Evolutionary conservation across 106 monocot species (phyloP).

Genomic region (Hemerocallis citrina): DNA sequence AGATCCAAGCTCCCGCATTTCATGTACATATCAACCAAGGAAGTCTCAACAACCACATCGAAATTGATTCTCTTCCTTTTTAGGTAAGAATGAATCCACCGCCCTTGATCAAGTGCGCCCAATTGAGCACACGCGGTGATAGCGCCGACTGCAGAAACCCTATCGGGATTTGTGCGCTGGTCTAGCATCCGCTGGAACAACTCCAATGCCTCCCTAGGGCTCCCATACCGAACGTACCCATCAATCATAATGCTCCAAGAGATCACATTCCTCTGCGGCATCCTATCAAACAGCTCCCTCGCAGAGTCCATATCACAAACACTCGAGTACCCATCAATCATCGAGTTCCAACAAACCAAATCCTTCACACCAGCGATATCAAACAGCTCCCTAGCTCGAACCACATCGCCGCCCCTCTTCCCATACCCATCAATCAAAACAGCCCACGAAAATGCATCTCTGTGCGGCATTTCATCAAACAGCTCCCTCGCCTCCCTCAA

Average conservation of each 20-base stretch:
- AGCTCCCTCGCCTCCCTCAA: slow-evolving; percentile 28
- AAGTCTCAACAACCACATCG: slow-evolving; percentile 32
- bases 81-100: slow-evolving; percentile 48
- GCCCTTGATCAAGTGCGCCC: slow-evolving; percentile 48
- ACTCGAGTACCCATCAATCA: slow-evolving; percentile 34
- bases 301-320: slow-evolving; percentile 23
- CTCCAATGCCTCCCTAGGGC: slow-evolving; percentile 29
- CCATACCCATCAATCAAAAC: slow-evolving; percentile 49
- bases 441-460: slow-evolving; percentile 45
- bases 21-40: slow-evolving; percentile 67
- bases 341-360: slow-evolving; percentile 53
- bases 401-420: slow-evolving; percentile 18
- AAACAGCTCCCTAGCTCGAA: slow-evolving; percentile 29
- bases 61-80: slow-evolving; percentile 18
- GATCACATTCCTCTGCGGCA: slow-evolving; percentile 39
- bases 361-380: slow-evolving; percentile 24
- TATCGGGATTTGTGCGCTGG: slow-evolving; percentile 21
- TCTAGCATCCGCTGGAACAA: slow-evolving; percentile 32
- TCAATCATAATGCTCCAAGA: slow-evolving; percentile 50
- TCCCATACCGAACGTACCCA: slow-evolving; percentile 24
- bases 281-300: slow-evolving; percentile 35
- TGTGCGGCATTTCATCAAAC: slow-evolving; percentile 52
- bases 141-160: slow-evolving; percentile 22
- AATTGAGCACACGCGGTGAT: slow-evolving; percentile 37
- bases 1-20: slow-evolving; percentile 42